Base-by-base conservation (phyloP, 345 rosid species). In the Excoecaria cochinchinensis region DNA sequence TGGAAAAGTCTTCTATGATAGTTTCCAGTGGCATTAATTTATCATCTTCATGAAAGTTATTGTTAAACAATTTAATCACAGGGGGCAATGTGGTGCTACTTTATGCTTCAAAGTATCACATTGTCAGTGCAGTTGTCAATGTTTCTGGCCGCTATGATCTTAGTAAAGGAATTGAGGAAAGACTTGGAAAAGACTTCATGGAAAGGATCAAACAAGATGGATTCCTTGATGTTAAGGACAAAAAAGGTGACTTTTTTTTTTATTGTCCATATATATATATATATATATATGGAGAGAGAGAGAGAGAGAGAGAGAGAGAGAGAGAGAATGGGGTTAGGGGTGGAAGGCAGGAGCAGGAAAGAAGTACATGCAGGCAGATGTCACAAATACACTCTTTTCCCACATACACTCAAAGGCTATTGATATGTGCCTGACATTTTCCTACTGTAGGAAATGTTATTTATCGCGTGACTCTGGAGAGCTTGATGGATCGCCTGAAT, bases 131-230 rank as follows among this genome's bases (percentile, higher is more conserved):
- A 1, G 80, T 80, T 42, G 70, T 80, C 69, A 80, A 80, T 47
- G 21, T 80, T 76, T 80, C 83, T 68, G 83, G 83, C n/a, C 83
- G 83, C 9, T 76, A 76, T 62, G 83, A 80, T 61, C 73, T 80
- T 38, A 72, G 12, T 62, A 80, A 13, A 67, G 77, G 80, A 19
- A 68, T 76, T 60, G 77, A 67, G 69, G 80, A 76, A 50, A 24
- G 77, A 2, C 11, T 73, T 68, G 80, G 83, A 36, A 72, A 59
- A 55, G 77, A 56, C 38, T 76, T 80, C 22, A 59, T 72, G 77
- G 83, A 76, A 68, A 76, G 68, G 46, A 61, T 80, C 19, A 69
- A 76, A 71, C 73, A 76, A 68, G 77, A 80, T 42, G 83, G 83
- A 53, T 76, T 52, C 57, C 40, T 76, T 61, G 75, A 73, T 17